Conservation (phyloP, 805 yeast species). For the Metschnikowia picachoensis region DNA sequence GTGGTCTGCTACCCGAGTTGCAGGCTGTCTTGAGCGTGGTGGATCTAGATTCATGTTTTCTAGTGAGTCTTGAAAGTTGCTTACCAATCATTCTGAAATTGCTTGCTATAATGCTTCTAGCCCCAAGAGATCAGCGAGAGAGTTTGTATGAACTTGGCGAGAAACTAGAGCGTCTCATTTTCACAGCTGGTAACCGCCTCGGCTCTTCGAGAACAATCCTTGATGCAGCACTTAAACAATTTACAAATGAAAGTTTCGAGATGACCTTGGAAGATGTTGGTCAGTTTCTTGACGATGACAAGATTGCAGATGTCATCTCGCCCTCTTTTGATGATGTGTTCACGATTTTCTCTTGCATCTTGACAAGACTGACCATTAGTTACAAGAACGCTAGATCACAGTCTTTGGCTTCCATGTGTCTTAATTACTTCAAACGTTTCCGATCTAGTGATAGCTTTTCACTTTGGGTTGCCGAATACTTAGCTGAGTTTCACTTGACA, state of each 20-base stretch:
- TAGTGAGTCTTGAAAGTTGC: background rate
- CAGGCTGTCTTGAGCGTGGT: conserved; percentile 13
- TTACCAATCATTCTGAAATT: conserved; percentile 6
- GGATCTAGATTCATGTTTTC: conserved; percentile 2
- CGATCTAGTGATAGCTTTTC: background rate
- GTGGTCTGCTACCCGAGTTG: background rate
- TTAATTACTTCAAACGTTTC: background rate
- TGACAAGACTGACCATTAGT: background rate
- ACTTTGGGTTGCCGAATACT: conserved; percentile 13
- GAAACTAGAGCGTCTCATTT: background rate
- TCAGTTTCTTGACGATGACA: conserved; percentile 1
- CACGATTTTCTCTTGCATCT: conserved; percentile 1
- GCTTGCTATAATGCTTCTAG: conserved; percentile 2
- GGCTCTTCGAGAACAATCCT: conserved; percentile 1
- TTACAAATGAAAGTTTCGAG: background rate
- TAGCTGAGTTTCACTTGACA: conserved; percentile 12
- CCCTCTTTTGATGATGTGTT: background rate
- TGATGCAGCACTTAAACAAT: background rate
- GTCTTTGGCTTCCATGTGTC: conserved; percentile 1
- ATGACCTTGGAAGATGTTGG: conserved; percentile 3
- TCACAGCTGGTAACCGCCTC: background rate
- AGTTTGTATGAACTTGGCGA: background rate
- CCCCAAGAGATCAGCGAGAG: background rate
- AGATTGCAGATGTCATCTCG: background rate
- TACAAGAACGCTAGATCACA: background rate